These are phyloP conservation scores for Candida albicans DNA, from an alignment of 1,139 yeast genomes.

Conservation along the genomic window DNA sequence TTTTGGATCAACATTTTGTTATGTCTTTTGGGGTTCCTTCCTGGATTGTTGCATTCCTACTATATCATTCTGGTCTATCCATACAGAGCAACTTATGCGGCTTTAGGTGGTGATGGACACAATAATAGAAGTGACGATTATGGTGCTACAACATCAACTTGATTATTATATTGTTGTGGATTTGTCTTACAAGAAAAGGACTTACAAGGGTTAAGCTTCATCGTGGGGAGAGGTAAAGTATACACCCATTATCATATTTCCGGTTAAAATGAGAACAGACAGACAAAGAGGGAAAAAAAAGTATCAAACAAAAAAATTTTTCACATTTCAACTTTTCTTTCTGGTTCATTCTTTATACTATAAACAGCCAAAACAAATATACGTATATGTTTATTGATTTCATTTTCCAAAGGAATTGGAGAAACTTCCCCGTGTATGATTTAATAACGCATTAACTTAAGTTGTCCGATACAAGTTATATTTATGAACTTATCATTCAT, in stretches of 20 bases:
- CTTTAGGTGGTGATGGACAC: conserved; percentile 32
- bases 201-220: too few relatives aligned
- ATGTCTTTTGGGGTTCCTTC: conserved; percentile 76
- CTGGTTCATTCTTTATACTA: not conserved
- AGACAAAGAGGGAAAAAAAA: too few relatives aligned
- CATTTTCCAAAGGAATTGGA: not conserved
- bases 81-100: conserved; percentile 19
- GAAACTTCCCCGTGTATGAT: not conserved
- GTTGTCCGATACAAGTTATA: conserved; percentile 40
- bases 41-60: conserved; percentile 70
- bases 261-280: not conserved
- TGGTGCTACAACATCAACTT: conserved; percentile 21
- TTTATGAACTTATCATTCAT: conserved; percentile 16
- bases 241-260: too few relatives aligned
- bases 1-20: conserved; percentile 73
- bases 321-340: not conserved
- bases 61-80: conserved; percentile 61
- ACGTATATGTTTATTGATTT: not conserved
- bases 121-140: conserved; percentile 26
- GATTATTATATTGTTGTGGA: not conserved
- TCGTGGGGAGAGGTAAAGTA: too few relatives aligned
- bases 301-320: conserved; percentile 1
- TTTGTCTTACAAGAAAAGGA: too few relatives aligned
- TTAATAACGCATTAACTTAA: conserved; percentile 42
- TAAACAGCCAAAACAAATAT: not conserved